A percentile compares a stretch with the other conserved stretches of the same genome.
These are phyloP conservation scores for Salvia sclarea DNA, from an alignment of 305 asterid species.

Conservation along the genomic window DNA sequence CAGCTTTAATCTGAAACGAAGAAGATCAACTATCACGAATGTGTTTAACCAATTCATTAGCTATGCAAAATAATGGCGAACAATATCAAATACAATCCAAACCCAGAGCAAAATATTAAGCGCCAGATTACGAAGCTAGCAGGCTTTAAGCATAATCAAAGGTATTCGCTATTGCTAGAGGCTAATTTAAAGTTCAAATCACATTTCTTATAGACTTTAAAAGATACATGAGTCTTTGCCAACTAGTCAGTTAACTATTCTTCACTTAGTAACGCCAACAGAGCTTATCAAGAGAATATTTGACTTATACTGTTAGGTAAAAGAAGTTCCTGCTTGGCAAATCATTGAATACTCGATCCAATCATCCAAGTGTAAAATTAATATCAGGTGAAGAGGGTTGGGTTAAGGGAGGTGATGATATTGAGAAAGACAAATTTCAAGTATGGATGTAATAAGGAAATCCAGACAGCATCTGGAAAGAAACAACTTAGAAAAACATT, in stretches of 20 bases:
- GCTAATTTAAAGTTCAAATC: background rate
- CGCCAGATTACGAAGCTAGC: background rate
- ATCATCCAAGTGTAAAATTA: background rate
- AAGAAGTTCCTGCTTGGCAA: conserved; percentile 15
- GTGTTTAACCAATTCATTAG: conserved; percentile 20
- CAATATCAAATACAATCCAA: background rate
- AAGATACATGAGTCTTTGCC: conserved; percentile 3
- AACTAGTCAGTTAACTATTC: conserved; percentile 5
- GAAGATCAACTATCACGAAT: conserved; percentile 36
- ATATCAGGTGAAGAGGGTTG: background rate
- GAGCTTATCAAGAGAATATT: conserved; percentile 21
- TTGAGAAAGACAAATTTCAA: conserved; percentile 1
- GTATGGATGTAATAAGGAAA: conserved; percentile 18
- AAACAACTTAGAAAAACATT: conserved; percentile 9
- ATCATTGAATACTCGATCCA: conserved; percentile 12
- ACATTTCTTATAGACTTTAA: background rate
- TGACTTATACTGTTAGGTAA: conserved; percentile 10
- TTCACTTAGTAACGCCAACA: conserved; percentile 12
- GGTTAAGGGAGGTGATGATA: background rate
- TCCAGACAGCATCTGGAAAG: background rate
- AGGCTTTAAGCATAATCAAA: conserved; percentile 21
- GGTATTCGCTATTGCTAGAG: conserved; percentile 2
- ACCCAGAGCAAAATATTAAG: background rate
- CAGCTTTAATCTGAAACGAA: conserved; percentile 71
- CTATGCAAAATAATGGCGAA: conserved; percentile 3